These are phyloP conservation scores for Candida nanaspora DNA, from an alignment of 805 yeast genomes.

Conservation along the genomic window DNA sequence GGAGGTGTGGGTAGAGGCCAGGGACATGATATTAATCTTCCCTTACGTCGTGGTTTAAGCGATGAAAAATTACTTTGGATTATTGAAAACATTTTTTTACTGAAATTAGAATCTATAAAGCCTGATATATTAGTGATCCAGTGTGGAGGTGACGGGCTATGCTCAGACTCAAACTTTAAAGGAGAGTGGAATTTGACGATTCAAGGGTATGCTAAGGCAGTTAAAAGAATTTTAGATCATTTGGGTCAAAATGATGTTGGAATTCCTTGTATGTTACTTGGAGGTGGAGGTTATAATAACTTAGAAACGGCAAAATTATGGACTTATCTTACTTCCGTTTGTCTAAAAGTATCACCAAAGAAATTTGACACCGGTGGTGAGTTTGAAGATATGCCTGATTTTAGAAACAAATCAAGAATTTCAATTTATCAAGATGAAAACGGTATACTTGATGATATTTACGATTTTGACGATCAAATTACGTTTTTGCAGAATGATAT, in stretches of 20 bases:
- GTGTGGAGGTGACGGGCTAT: slow-evolving; percentile 70
- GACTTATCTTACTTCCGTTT: slow-evolving; percentile 33
- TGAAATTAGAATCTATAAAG: slow-evolving; percentile 27
- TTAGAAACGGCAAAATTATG: slow-evolving; percentile 57
- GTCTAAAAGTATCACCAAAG: slow-evolving; percentile 12
- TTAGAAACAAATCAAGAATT: no score
- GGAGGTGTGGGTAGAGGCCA: slow-evolving; percentile 33
- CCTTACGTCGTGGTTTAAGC: slow-evolving; percentile 47
- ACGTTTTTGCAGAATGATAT: slow-evolving; percentile 20
- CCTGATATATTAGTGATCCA: slow-evolving; percentile 58
- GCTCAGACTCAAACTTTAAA: slow-evolving; percentile 43
- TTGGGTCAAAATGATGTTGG: slow-evolving; percentile 2
- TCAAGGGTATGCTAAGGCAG: slow-evolving; percentile 34
- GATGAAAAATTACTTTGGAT: slow-evolving; percentile 36
- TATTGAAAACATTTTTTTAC: slow-evolving; percentile 33
- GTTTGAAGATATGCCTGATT: slow-evolving; percentile 48
- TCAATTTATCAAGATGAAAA: no score
- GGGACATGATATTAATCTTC: slow-evolving; percentile 41
- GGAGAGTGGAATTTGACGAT: slow-evolving; percentile 66
- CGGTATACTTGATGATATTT: neutral
- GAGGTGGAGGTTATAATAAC: slow-evolving; percentile 76
- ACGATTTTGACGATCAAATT: neutral
- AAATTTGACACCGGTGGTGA: slow-evolving; percentile 9
- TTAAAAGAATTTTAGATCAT: slow-evolving; percentile 23
- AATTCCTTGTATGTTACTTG: slow-evolving; percentile 42